Base-by-base conservation (phyloP, 2,329 filamentous ascomycete species). In the Alternaria sp. region DNA sequence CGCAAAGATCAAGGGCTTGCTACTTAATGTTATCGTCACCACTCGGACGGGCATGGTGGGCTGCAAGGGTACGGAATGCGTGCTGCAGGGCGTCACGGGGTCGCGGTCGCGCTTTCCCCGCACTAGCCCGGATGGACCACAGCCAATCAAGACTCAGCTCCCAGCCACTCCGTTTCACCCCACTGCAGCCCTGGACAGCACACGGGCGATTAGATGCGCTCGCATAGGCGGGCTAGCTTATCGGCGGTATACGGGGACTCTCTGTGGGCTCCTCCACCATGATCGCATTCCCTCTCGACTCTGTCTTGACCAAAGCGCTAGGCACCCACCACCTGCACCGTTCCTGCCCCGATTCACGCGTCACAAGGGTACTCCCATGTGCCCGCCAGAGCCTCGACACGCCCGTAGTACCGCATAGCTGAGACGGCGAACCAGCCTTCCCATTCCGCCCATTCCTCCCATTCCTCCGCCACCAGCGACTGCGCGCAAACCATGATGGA, bases 341-440 rank as follows among this genome's bases (percentile, higher is more conserved):
- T 59, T 51, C 55, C 66, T 72, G 62, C 67, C 50, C 66, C n/a
- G n/a, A 61, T 65, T 70, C 64, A 67, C 66, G 62, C 73, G 75
- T 78, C 76, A 78, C 76, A 74, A 75, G 76, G 70, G 65, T 59
- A 28, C 69, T 69, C 71, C 68, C 76, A 76, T 74, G 75, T 77
- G 74, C 74, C 64, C 57, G 64, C 15, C 69, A 67, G 58, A 62
- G 65, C 70, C 69, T 69, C 69, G 61, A 68, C 63, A 52, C 49
- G 28, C 69, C 57, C 65, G 70, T 70, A 57, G 66, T 69, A 72
- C 74, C 54, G 67, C 60, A 47, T 69, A 70, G 59, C 50, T 65
- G 52, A 32, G 57, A 68, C 66, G 56, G 46, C 36, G 45, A 17
- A 58, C 69, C 70, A 69, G 54, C 70, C 74, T 68, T 71, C 58